Evolutionary conservation across 1,139 yeast genomes (phyloP), one percentile per base, ranked within the genome.

Genomic region (Keqinozyma sinolaborantium): DNA sequence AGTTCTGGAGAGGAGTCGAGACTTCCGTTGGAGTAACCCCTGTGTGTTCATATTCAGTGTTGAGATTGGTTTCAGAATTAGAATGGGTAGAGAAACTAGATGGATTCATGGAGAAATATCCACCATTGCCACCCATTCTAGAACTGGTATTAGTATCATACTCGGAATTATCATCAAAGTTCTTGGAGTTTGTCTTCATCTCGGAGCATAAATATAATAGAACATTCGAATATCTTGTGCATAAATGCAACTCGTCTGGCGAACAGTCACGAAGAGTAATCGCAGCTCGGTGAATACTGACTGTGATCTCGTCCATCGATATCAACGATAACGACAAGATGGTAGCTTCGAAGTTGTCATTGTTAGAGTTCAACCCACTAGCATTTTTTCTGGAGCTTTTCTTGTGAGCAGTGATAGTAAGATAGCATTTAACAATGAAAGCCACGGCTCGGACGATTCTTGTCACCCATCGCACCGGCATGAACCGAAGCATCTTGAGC

Each of bases 381-480:
- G 51, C 40, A n/a, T 48, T 38, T 28, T 48, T 36, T 27, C 44
- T 36, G 5, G 55, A 39, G 28, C 51, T 41, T 33, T 57, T 57
- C 30, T 59, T 55, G 45, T 69, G 60, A 31, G 77, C 77, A 0
- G 85, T 78, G 26, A 83, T 66, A 0, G 88, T 79, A 33, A 83
- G 58, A 47, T 83, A 82, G 50, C 95, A 84, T 53, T 88, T 88
- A 8, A 90, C 95, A 34, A 90, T 73, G 51, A 88, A 90, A 2
- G 95, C 94, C 5, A 87, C 90, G 0, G 96, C 88, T 45, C 94
- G 75, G n/a, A 90, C 90, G 23, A 87, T 79, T 37, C 95, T 67
- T 1, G 88, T 83, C 4, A 84, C 79, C 95, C 96, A 88, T 41
- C 96, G 66, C 10, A 87, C 90, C 0, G 97, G 96, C 79, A 90